Base-by-base conservation (phyloP, 2,329 filamentous ascomycete species). In the Pleurostoma richardsiae region DNA sequence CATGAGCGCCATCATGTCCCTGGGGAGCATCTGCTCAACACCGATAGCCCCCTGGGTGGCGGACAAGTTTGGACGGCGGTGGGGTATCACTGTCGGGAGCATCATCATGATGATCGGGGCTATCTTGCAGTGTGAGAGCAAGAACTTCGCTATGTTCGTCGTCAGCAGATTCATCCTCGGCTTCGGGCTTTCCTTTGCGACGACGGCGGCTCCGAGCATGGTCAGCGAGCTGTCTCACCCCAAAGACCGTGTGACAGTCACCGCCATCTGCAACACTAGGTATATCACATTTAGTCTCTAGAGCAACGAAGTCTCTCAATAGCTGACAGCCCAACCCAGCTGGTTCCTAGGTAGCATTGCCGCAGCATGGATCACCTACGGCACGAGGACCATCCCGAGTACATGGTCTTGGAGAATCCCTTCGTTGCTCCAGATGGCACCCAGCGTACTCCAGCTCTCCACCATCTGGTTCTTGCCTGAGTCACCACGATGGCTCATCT, bases 1-100 rank as follows among this genome's bases (percentile, higher is more conserved):
- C 11, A 79, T 80, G 52, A 81, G 75, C 4, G 72, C 76, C 0
- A 73, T 74, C 2, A 68, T 74, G 11, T 80, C 72, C 54, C 74
- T 82, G 42, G 77, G 77, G 8, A 67, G 69, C 30, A 64, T 69
- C 29, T 43, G 64, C 8, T 56, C 54, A 3, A 62, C 55, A 33
- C 56, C 61, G 2, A 52, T 66, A 30, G 62, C 60, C 0, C 60
- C 60, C 0, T 63, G 53, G 46, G 56, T 64, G 1, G 63, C 59
- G 6, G 48, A 55, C 39, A 44, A 40, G 31, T 53, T 47, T 29
- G 72, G 72, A 10, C 66, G 72, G 30, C 61, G 66, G 31, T 57
- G 63, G 54, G 69, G 67, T 45, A 68, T 74, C 46, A 59, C 72
- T 41, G 64, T 70, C 49, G 66, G 68, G 39, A 64, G 64, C 43